Conservation (phyloP, 192 early-diverging fungal species). For the Coemansia sp. region DNA sequence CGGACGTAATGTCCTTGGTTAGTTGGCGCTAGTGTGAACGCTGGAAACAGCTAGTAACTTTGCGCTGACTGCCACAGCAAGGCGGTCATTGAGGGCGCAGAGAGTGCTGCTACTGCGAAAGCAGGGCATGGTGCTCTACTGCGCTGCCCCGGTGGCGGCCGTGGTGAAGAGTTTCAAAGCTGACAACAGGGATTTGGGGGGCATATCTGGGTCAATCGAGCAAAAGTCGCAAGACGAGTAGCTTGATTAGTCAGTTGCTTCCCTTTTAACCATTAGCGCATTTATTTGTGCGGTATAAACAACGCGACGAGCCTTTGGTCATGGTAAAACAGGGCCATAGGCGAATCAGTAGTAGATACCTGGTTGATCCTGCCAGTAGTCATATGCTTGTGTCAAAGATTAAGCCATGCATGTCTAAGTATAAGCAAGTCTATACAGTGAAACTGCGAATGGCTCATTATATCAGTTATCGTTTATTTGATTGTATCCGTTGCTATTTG, state of each 20-base stretch:
- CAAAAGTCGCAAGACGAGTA: not conserved
- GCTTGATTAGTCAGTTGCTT: not conserved
- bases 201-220: not conserved
- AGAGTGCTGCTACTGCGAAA: not conserved
- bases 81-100: not conserved
- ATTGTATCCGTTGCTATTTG: conserved; percentile 72
- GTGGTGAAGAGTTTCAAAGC: conserved; percentile 10
- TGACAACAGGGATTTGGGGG: conserved; percentile 5
- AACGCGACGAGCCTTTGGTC: not conserved
- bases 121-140: not conserved
- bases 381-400: conserved; percentile 78
- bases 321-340: too few relatives aligned
- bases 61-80: not conserved
- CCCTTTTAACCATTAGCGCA: not conserved
- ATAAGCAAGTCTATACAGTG: conserved; percentile 67
- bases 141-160: not conserved
- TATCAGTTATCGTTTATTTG: conserved; percentile 87
- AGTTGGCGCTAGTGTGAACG: not conserved
- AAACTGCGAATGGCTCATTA: conserved; percentile 84
- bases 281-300: not conserved
- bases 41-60: not conserved
- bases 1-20: not conserved
- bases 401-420: conserved; percentile 78
- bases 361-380: conserved; percentile 80
- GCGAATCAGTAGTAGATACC: conserved; percentile 44